Evolutionary conservation across 331 rosid genomes (phyloP), one percentile per base, ranked within the genome.

Genomic region (Prunus yedoensis): DNA sequence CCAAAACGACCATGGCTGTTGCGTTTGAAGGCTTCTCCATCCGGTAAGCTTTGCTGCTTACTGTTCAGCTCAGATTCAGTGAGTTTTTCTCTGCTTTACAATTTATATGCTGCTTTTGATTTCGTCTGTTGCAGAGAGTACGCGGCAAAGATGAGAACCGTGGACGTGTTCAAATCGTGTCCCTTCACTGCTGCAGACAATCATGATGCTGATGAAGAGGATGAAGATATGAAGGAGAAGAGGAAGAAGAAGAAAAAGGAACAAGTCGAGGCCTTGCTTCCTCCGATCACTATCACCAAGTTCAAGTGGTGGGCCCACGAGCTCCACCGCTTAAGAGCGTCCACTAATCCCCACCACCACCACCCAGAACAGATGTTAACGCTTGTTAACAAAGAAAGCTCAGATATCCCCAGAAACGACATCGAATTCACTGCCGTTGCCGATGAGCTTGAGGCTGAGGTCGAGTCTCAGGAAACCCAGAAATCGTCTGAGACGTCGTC

Each of bases 11-110:
- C 85, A 94, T 94, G 98, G 94, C 84, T 21, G 78, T 79, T 77
- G 66, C 88, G 53, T 76, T 69, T 75, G 79, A 87, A 73, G 88
- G 96, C 79, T 94, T 94, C 90, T 92, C 93, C 76, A 94, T 94
- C 81, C 86, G 99, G 99, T 92, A 50, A 60, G 74, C 79, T 15
- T 14, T n/a, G 1, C 3, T 20, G 28, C 13, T 56, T 51, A 1
- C 5, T 49, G 43, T 38, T 38, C 43, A 38, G 8, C 20, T 61
- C n/a, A 61, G 28, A 61, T 14, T 28, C 15, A 28, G n/a, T 10
- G 28, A 25, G 41, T 61, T 15, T n/a, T n/a, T 2, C 15, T 60
- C 20, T 74, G n/a, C 20, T 58, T 41, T 51, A 15, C 8, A 51
- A 8, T 57, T 23, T 52, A 20, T 16, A n/a, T 12, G 69, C 9